These are phyloP conservation scores for Oleoguttula mirabilis DNA, from an alignment of 495 filamentous ascomycete genomes.

Conservation along the genomic window DNA sequence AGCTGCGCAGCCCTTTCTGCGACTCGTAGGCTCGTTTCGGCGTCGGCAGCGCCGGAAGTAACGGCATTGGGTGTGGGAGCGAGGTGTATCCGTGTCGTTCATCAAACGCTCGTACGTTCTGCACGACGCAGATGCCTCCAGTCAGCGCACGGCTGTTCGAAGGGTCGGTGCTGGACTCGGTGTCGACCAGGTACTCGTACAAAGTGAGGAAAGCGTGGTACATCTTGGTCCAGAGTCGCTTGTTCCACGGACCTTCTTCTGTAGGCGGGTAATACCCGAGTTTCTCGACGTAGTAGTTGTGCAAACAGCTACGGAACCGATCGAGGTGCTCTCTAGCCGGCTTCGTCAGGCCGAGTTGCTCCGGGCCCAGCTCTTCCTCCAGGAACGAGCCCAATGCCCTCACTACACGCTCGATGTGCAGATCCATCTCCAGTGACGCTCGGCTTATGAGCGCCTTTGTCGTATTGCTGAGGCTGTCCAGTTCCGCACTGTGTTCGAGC, in stretches of 20 bases:
- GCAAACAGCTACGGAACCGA: slow-evolving; percentile 49
- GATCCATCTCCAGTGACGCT: slow-evolving; percentile 50
- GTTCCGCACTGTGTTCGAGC: slow-evolving; percentile 40
- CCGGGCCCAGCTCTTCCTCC: slow-evolving; percentile 45
- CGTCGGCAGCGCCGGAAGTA: slow-evolving; percentile 35
- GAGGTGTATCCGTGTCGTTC: slow-evolving; percentile 39
- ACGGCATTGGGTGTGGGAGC: slow-evolving; percentile 45
- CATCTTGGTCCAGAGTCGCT: slow-evolving; percentile 42
- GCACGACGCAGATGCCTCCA: slow-evolving; percentile 48
- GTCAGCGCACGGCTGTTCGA: slow-evolving; percentile 26
- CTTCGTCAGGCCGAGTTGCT: slow-evolving; percentile 41
- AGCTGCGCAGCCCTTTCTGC: slow-evolving; percentile 21
- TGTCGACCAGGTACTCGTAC: slow-evolving; percentile 51
- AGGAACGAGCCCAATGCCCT: slow-evolving; percentile 45
- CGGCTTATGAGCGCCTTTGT: slow-evolving; percentile 49
- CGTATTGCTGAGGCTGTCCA: slow-evolving; percentile 42
- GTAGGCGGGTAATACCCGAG: slow-evolving; percentile 55
- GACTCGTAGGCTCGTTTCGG: slow-evolving; percentile 15
- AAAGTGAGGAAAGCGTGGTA: slow-evolving; percentile 49
- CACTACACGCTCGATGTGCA: slow-evolving; percentile 39
- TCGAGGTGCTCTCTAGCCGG: slow-evolving; percentile 47
- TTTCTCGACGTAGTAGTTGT: slow-evolving; percentile 45
- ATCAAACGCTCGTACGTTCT: slow-evolving; percentile 49
- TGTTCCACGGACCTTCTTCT: slow-evolving; percentile 35
- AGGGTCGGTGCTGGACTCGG: slow-evolving; percentile 32